Conservation (phyloP, 345 rosid genomes). For the Cardamine chenopodiifolia region DNA sequence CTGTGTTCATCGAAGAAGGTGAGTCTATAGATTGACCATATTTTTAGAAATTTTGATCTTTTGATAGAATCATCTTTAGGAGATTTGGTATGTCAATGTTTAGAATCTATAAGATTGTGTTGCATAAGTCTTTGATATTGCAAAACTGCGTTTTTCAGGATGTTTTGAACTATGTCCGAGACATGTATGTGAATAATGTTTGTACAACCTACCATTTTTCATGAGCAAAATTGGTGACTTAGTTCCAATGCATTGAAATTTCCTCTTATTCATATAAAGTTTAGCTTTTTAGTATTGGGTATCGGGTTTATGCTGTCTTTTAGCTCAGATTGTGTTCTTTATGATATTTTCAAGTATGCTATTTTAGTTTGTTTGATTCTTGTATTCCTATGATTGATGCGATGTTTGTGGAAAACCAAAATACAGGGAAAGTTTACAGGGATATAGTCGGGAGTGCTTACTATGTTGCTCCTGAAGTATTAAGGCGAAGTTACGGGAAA, state of each 20-base stretch:
- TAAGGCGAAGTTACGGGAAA: slow-evolving; percentile 80
- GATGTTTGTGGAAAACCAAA: not conserved
- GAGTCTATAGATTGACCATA: not conserved
- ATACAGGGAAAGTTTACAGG: slow-evolving; percentile 67
- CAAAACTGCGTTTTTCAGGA: too few relatives aligned
- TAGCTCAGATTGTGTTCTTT: not conserved
- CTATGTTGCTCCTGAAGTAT: slow-evolving; percentile 94
- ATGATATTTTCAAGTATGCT: not conserved
- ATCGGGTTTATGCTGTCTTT: not conserved
- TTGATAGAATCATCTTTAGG: not conserved
- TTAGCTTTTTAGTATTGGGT: not conserved
- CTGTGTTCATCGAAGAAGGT: slow-evolving; percentile 90
- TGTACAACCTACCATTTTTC: too few relatives aligned
- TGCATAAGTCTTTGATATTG: not conserved
- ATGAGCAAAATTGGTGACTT: too few relatives aligned
- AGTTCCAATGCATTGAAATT: too few relatives aligned
- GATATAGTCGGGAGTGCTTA: slow-evolving; percentile 92
- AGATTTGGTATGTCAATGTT: not conserved
- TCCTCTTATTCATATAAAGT: not conserved
- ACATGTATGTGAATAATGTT: too few relatives aligned
- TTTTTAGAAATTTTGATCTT: not conserved
- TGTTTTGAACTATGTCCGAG: too few relatives aligned
- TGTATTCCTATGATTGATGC: slow-evolving; percentile 4
- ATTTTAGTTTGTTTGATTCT: not conserved
- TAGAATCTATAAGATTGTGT: slow-evolving; percentile 1